These are phyloP conservation scores for Aspergillus flavus DNA, from an alignment of 2,329 filamentous ascomycete species.

Conservation along the genomic window DNA sequence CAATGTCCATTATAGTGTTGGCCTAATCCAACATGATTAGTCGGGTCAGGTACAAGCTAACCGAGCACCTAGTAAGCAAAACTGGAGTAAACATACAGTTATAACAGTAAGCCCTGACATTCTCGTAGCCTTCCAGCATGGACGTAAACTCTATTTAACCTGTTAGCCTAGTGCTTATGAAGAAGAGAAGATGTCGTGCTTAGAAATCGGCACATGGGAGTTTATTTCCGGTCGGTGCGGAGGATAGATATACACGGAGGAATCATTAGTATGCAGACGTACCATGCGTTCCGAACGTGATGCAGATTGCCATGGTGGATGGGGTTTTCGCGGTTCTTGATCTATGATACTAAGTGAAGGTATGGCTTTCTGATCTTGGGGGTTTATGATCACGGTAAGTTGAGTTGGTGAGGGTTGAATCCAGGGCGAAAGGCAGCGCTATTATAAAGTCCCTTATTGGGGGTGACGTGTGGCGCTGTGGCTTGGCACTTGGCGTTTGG, in stretches of 20 bases:
- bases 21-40: conserved; percentile 24
- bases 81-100: conserved; percentile 41
- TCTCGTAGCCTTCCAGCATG: conserved; percentile 48
- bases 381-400: conserved; percentile 5
- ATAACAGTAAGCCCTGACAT: conserved; percentile 49
- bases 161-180: conserved; percentile 7
- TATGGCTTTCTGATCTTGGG: not conserved
- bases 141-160: conserved; percentile 44
- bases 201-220: not conserved
- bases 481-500: conserved; percentile 33
- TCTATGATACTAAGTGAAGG: not conserved
- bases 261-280: conserved; percentile 17
- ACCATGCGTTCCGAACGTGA: conserved; percentile 48
- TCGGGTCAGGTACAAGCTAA: conserved; percentile 1
- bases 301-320: conserved; percentile 45
- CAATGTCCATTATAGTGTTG: conserved; percentile 50
- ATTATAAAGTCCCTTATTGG: conserved; percentile 10
- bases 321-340: not conserved
- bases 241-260: not conserved
- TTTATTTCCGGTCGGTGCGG: not conserved
- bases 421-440: conserved; percentile 31
- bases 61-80: not conserved
- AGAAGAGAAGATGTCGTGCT: not conserved
- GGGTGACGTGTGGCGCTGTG: conserved; percentile 37
- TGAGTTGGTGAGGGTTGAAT: conserved; percentile 3